A percentile compares a stretch with the other conserved stretches of the same genome.
These are phyloP conservation scores for Pholiota conissans DNA, from an alignment of 768 basidiomycete genomes.

Conservation along the genomic window DNA sequence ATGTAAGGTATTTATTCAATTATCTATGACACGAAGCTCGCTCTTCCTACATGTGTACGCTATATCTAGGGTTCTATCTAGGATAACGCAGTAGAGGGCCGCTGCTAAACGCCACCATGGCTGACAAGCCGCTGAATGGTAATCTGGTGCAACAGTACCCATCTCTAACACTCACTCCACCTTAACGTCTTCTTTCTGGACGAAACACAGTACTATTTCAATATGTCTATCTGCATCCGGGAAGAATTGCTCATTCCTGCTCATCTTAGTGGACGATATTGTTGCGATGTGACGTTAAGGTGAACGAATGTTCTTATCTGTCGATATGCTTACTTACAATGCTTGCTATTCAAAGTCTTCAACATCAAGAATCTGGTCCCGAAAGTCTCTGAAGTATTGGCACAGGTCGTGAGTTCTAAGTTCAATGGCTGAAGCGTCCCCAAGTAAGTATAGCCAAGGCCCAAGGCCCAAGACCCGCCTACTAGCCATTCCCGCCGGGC, in stretches of 20 bases:
- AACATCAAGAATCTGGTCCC: background rate
- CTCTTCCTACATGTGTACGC: too few species aligned
- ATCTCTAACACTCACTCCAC: background rate
- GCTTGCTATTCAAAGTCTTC: background rate
- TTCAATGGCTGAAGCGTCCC: background rate
- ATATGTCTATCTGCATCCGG: background rate
- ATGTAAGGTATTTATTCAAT: too few species aligned
- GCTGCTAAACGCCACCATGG: background rate
- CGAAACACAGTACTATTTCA: background rate
- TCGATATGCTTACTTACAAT: background rate
- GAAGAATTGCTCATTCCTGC: background rate
- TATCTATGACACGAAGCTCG: too few species aligned
- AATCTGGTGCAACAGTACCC: background rate
- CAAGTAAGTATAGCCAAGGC: background rate
- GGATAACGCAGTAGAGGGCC: background rate
- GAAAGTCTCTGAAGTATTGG: background rate
- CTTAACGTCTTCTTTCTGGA: background rate
- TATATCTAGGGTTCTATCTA: background rate
- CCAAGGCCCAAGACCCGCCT: background rate
- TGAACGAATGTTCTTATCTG: background rate
- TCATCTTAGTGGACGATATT: background rate
- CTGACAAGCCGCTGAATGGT: background rate
- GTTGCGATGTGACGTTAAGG: background rate
- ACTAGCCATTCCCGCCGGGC: slow-evolving; percentile 1
- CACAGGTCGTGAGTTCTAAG: background rate